Conservation (phyloP, 2,329 filamentous ascomycete species). For the Calonectria leucothoes region DNA sequence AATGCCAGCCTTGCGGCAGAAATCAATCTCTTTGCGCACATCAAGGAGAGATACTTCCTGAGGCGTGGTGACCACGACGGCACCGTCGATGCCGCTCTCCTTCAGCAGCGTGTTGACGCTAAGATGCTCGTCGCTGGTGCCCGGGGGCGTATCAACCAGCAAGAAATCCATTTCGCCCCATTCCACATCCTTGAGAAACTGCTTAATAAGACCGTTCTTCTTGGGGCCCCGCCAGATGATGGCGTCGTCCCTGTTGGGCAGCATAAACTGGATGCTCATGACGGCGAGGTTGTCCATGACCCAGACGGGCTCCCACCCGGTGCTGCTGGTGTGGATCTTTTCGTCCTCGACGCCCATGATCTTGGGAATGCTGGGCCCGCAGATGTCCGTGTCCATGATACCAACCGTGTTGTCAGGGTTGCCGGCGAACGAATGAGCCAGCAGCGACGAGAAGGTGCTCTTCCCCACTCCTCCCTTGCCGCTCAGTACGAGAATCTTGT, state of each 20-base stretch:
- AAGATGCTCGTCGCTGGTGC: conserved; percentile 94
- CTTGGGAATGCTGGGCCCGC: conserved; percentile 94
- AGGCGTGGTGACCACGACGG: conserved; percentile 92
- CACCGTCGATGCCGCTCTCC: conserved; percentile 92
- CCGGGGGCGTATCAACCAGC: conserved; percentile 94
- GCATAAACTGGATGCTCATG: conserved; percentile 99
- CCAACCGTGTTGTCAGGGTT: conserved; percentile 85
- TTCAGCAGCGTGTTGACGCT: conserved; percentile 93
- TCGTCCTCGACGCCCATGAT: conserved; percentile 98
- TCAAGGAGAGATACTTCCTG: conserved; percentile 94
- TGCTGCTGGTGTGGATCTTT: conserved; percentile 89
- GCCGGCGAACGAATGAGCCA: conserved; percentile 88
- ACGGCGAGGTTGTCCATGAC: conserved; percentile 93
- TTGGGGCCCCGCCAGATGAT: conserved; percentile 98
- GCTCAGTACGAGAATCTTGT: conserved; percentile 93
- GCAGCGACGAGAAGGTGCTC: conserved; percentile 89
- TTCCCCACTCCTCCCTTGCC: conserved; percentile 98
- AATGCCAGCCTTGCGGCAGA: conserved; percentile 95
- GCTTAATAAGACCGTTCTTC: conserved; percentile 98
- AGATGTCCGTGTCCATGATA: conserved; percentile 98
- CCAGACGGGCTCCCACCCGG: conserved; percentile 96
- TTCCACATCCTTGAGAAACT: conserved; percentile 96
- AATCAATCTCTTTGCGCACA: conserved; percentile 97
- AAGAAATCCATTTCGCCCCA: conserved; percentile 97
- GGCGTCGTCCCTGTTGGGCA: conserved; percentile 92